phyloP scores from a whole-genome alignment of 208 protist species.

The Leishmania lainsoni region DNA sequence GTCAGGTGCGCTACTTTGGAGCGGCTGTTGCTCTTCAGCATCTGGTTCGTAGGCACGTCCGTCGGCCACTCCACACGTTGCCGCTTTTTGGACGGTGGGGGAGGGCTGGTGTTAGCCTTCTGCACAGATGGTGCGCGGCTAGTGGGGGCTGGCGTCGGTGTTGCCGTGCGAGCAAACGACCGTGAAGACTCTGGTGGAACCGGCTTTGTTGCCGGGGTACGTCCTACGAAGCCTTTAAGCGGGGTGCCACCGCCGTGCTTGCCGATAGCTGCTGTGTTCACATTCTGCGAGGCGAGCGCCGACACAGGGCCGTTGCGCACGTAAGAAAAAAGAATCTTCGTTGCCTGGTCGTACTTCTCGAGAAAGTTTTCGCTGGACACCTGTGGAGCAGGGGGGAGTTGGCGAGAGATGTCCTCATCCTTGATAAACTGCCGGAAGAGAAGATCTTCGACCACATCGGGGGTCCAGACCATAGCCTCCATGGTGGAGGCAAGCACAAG shows the following conservation, averaged over 20 bases:
- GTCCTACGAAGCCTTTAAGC: conserved; percentile 29
- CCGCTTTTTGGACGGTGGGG: conserved; percentile 30
- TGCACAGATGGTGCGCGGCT: conserved; percentile 28
- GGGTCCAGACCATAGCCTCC: conserved; percentile 59
- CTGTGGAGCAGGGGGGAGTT: conserved; percentile 68
- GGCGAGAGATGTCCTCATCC: conserved; percentile 73
- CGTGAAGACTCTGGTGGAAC: conserved; percentile 26
- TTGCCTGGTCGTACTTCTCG: conserved; percentile 78
- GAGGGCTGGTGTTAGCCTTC: conserved; percentile 19
- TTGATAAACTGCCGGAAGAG: conserved; percentile 91
- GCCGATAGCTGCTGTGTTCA: conserved; percentile 50
- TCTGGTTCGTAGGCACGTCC: conserved; percentile 72
- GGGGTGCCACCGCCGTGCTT: conserved; percentile 38
- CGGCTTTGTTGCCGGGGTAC: conserved; percentile 29
- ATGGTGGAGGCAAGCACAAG: conserved; percentile 2
- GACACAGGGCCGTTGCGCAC: conserved; percentile 82
- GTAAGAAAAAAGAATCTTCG: conserved; percentile 81
- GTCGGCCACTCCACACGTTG: conserved; percentile 75
- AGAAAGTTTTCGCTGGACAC: conserved; percentile 56
- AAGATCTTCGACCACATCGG: conserved; percentile 83
- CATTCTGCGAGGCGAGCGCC: conserved; percentile 75
- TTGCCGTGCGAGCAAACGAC: conserved; percentile 39
- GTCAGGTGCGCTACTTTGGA: conserved; percentile 83
- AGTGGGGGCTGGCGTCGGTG: conserved; percentile 26
- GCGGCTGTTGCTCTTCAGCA: conserved; percentile 81